A percentile compares a stretch with the other conserved stretches of the same genome.
These are phyloP conservation scores for Podaxis sp. DNA, from an alignment of 768 basidiomycete species.

Conservation along the genomic window DNA sequence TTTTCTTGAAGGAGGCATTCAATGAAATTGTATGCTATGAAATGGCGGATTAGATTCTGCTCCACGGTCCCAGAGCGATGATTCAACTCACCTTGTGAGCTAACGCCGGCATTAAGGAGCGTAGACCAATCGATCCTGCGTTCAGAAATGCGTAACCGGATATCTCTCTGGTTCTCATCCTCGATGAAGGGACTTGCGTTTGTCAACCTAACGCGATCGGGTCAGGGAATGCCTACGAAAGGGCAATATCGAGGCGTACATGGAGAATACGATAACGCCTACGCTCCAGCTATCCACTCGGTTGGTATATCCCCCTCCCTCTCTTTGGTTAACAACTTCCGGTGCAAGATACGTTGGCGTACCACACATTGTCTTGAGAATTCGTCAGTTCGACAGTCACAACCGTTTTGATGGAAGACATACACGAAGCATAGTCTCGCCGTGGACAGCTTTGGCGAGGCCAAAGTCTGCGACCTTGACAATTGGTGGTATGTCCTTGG, in stretches of 20 bases:
- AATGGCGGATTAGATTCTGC: not conserved
- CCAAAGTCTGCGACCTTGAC: constrained; percentile 97
- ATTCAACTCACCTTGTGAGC: constrained; percentile 43
- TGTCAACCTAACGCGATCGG: constrained; percentile 55
- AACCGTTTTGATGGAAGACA: constrained; percentile 21
- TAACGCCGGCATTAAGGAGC: constrained; percentile 41
- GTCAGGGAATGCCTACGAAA: constrained; percentile 14
- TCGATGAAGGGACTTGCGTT: constrained; percentile 82
- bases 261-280: constrained; percentile 91
- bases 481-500: constrained; percentile 59
- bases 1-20: constrained; percentile 59
- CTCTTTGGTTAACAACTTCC: constrained; percentile 76
- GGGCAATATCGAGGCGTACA: constrained; percentile 45
- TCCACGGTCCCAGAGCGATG: not conserved
- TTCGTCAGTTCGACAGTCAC: constrained; percentile 9
- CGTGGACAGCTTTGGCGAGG: constrained; percentile 88
- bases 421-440: constrained; percentile 74
- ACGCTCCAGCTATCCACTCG: constrained; percentile 96
- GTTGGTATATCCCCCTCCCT: constrained; percentile 75
- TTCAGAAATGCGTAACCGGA: constrained; percentile 58
- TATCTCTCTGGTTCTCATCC: constrained; percentile 56
- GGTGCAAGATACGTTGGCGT: constrained; percentile 94
- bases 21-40: constrained; percentile 67
- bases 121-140: constrained; percentile 63
- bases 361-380: constrained; percentile 84